Evolutionary conservation across 305 asterid genomes (phyloP).

Genomic region (Coffea humblotiana): DNA sequence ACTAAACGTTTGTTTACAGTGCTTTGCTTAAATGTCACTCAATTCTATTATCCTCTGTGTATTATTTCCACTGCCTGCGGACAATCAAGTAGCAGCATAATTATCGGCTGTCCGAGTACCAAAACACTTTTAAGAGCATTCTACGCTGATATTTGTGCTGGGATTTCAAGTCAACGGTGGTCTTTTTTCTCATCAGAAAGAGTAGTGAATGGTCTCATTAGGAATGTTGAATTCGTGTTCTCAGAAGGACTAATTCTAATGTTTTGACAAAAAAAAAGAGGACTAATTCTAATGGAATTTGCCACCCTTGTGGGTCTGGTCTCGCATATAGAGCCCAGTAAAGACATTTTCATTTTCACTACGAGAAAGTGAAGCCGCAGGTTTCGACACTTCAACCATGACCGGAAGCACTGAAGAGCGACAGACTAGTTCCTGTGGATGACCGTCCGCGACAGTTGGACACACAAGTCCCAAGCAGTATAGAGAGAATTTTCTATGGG

Average conservation of each 20-base stretch:
- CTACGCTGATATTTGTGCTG: not conserved
- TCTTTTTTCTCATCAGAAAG: not conserved
- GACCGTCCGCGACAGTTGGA: not conserved
- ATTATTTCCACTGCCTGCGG: not conserved
- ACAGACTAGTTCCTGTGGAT: not conserved
- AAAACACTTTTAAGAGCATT: not conserved
- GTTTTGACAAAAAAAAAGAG: too few relatives aligned
- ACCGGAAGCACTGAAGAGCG: not conserved
- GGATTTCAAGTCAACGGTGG: not conserved
- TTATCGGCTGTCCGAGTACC: not conserved
- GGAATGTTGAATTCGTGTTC: not conserved
- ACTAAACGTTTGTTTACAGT: not conserved
- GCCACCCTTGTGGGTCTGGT: too few relatives aligned
- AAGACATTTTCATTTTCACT: too few relatives aligned
- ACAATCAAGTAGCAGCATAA: not conserved
- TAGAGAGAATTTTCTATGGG: too few relatives aligned
- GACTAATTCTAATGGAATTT: too few relatives aligned
- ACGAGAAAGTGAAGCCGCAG: not conserved
- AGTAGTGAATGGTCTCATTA: not conserved
- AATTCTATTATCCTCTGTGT: not conserved
- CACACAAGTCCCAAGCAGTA: too few relatives aligned
- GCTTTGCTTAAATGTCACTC: not conserved
- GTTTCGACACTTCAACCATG: not conserved
- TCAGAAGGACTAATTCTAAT: not conserved
- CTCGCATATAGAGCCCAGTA: too few relatives aligned